Evolutionary conservation across 192 early-diverging fungal genomes (phyloP).

Genomic region (Gryganskiella cystojenkinii): DNA sequence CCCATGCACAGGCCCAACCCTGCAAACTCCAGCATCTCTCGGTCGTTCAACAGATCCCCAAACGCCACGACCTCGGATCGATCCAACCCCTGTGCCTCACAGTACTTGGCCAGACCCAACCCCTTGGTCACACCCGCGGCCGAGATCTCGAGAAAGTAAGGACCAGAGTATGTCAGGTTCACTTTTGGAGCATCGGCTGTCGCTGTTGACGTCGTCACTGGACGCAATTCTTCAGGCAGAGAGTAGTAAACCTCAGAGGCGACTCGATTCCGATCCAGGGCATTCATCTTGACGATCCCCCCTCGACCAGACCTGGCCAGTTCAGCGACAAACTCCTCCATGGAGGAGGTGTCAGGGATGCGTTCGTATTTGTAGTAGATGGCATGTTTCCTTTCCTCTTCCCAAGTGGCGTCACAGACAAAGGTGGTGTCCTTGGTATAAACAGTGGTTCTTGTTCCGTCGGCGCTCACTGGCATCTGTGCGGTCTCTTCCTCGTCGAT

Average conservation of each 20-base stretch:
- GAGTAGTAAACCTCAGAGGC: conserved; percentile 28
- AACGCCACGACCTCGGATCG: conserved; percentile 54
- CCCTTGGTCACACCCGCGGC: conserved; percentile 60
- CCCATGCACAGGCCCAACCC: conserved; percentile 57
- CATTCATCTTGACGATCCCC: conserved; percentile 42
- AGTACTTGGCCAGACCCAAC: conserved; percentile 45
- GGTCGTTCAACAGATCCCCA: conserved; percentile 62
- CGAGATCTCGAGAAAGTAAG: conserved; percentile 59
- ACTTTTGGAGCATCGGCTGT: not conserved
- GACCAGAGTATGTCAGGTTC: conserved; percentile 28
- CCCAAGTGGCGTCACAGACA: conserved; percentile 39
- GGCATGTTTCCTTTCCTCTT: conserved; percentile 22
- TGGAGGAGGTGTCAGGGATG: conserved; percentile 6
- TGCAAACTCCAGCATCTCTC: conserved; percentile 59
- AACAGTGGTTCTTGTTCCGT: not conserved
- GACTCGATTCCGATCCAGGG: conserved; percentile 34
- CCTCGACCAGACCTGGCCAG: conserved; percentile 10
- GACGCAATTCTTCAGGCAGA: conserved; percentile 6
- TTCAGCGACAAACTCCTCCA: conserved; percentile 15
- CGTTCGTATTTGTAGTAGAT: conserved; percentile 35
- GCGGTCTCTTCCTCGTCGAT: not conserved
- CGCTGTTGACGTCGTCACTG: not conserved
- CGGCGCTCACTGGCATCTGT: not conserved
- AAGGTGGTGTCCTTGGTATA: conserved; percentile 33
- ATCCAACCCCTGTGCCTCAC: conserved; percentile 21